Evolutionary conservation across 371 early-diverging fungal species (phyloP), one percentile per base, ranked within the genome.

Genomic region (Rhizopus arrhizus): DNA sequence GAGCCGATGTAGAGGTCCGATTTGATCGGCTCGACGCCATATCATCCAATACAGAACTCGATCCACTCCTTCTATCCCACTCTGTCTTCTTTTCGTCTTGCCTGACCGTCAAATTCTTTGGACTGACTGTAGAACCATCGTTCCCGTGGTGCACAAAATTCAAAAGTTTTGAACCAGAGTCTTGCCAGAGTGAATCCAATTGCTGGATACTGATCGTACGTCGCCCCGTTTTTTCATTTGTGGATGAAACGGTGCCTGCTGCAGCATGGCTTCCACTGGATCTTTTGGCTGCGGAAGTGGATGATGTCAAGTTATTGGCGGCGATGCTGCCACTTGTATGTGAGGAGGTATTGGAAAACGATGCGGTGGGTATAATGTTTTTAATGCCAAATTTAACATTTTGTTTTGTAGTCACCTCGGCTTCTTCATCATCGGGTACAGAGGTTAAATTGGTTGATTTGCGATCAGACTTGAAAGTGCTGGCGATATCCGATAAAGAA

Each of bases 161-260:
- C 5, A 79, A 38, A 10, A 79, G 48, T 55, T 79, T 79, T n/a
- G 69, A 70, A 0, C 75, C 70, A 4, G 80, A 79, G 48, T 79
- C 80, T 46, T 75, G 74, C 70, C 70, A 76, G 15, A 79, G 52
- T 2, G 75, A 62, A 52, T 75, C 76, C 11, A 79, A 53, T 50
- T 79, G 76, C 16, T 79, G 80, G 38, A 79, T 76, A 58, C 80
- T 79, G 34, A 76, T 72, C 15, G 80, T 68, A 2, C 78, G 68
- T 13, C 80, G 70, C 1, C 57, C 62, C 34, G 31, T 41, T 33
- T 53, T 41, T 7, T 9, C 15, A n/a, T 5, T 42, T 49, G 15
- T 66, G 53, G 63, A 66, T 49, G 43, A 29, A 11, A 22, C 29
- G 3, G 8, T 42, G 13, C 32, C 50, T 41, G 43, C 45, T 13